Conservation (phyloP, 257 asterid species). For the Scutellaria minor region DNA sequence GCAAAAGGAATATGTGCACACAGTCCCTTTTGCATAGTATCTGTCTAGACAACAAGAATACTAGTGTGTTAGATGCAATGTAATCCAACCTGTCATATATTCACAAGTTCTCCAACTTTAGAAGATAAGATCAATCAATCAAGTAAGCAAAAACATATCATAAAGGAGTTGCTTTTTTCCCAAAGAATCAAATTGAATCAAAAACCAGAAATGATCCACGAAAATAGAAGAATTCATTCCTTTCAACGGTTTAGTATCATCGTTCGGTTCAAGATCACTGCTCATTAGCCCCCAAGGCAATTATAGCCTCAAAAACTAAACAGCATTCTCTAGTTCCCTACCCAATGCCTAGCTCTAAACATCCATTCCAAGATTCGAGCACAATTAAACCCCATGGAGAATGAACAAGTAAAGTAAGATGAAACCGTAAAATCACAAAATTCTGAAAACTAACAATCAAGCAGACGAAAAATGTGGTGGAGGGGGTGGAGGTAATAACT, state of each 20-base stretch:
- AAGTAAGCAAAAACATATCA: conserved; percentile 11
- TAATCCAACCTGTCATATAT: conserved; percentile 27
- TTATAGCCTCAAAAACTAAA: conserved; percentile 25
- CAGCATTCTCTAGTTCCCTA: conserved; percentile 7
- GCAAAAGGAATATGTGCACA: conserved; percentile 29
- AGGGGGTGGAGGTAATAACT: conserved; percentile 68
- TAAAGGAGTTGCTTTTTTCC: background rate
- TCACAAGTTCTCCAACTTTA: background rate
- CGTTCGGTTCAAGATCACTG: conserved; percentile 25
- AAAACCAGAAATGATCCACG: conserved; percentile 15
- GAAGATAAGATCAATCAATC: conserved; percentile 4
- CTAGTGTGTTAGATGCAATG: conserved; percentile 4
- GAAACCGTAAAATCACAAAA: conserved; percentile 3
- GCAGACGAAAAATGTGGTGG: conserved; percentile 59
- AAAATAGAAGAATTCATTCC: conserved; percentile 25
- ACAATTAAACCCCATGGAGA: conserved; percentile 29
- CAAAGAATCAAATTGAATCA: conserved; percentile 2
- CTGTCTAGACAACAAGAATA: conserved; percentile 19
- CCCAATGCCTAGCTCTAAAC: conserved; percentile 21
- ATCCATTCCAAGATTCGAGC: conserved; percentile 17
- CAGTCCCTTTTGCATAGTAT: conserved; percentile 29
- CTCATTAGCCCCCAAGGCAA: conserved; percentile 5
- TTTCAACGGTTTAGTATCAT: conserved; percentile 27
- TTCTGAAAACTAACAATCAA: conserved; percentile 35
- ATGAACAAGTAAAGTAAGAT: conserved; percentile 31